Evolutionary conservation across 768 basidiomycete species (phyloP), one percentile per base, ranked within the genome.

Genomic region (Phanerodontia chrysosporium): DNA sequence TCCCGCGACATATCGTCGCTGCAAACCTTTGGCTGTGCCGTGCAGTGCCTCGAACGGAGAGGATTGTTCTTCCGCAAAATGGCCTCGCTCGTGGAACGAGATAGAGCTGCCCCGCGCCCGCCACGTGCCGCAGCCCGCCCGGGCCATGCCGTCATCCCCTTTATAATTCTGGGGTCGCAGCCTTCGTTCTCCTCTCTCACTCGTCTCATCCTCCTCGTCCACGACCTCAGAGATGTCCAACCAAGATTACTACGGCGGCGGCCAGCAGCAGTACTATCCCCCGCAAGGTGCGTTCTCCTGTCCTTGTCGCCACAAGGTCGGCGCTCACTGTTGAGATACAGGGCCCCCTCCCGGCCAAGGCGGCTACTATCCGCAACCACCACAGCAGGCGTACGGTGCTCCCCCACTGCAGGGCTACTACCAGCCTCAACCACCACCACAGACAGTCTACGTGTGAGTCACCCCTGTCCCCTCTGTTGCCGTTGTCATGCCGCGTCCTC

Each of bases 391-490:
- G 0, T 89, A 91, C 69, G 73, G 73, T n/a, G 10, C 39, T 42
- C 54, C 45, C 24, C 60, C 56, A 8, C 60, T 55, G 7, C 58
- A 59, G 22, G 60, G 60, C 36, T 70, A 74, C 36, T 75, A 78
- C 35, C 78, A 78, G 65, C 78, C 67, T 27, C 65, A 68, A 51
- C 64, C 64, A 1, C 76, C 78, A 28, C 78, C 77, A 56, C 77
- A 66, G 25, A 85, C 87, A 0, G 85, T 92, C 54, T 89, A 90
- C 67, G 87, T 91, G 90, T 91, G 67, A 64, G 89, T 79, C n/a
- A 4, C 24, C 4, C 22, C 30, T 30, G 21, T 44, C 4, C 39
- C 29, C 39, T 39, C 42, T 49, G 48, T 49, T 28, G 18, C 48
- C 30, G 32, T 18, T 22, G 16, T 27, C 51, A 51, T 10, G 16